Conservation (phyloP, 306 rosid species). For the Prunus mume region DNA sequence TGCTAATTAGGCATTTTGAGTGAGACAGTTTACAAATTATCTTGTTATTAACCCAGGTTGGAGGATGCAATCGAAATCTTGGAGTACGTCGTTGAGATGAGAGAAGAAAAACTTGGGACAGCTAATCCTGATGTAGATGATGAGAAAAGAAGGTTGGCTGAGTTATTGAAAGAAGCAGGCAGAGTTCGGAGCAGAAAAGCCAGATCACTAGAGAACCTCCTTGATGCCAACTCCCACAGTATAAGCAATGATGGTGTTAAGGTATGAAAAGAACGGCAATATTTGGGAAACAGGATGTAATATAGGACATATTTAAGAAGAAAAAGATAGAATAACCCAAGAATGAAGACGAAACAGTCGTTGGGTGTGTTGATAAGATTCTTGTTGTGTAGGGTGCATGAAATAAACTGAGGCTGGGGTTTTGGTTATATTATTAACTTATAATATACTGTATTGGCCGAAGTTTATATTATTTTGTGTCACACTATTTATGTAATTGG, state of each 20-base stretch:
- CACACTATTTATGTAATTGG: slow-evolving; percentile 31
- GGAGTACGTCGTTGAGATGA: slow-evolving; percentile 65
- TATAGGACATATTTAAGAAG: slow-evolving; percentile 26
- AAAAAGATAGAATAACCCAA: slow-evolving; percentile 8
- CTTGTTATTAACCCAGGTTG: slow-evolving; percentile 45
- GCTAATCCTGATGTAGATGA: slow-evolving; percentile 87
- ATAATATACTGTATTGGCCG: slow-evolving; percentile 10
- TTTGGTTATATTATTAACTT: slow-evolving; percentile 24
- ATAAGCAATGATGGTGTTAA: slow-evolving; percentile 23
- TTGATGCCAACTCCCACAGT: slow-evolving; percentile 41
- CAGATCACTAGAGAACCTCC: slow-evolving; percentile 77
- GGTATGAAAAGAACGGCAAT: slow-evolving; percentile 25
- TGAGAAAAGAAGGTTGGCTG: slow-evolving; percentile 84
- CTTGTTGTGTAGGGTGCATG: slow-evolving; percentile 24
- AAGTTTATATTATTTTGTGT: slow-evolving; percentile 29
- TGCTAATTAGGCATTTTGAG: not conserved
- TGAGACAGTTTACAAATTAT: not conserved
- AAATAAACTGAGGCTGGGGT: slow-evolving; percentile 20
- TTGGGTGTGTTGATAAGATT: slow-evolving; percentile 15
- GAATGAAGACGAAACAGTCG: slow-evolving; percentile 5
- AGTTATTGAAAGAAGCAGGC: slow-evolving; percentile 87
- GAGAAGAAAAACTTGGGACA: slow-evolving; percentile 94
- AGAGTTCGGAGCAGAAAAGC: slow-evolving; percentile 60
- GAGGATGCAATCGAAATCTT: slow-evolving; percentile 83
- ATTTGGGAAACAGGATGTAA: slow-evolving; percentile 19